phyloP scores from a whole-genome alignment of 176 grass and related monocot species.

The Oropetium thomaeum region DNA sequence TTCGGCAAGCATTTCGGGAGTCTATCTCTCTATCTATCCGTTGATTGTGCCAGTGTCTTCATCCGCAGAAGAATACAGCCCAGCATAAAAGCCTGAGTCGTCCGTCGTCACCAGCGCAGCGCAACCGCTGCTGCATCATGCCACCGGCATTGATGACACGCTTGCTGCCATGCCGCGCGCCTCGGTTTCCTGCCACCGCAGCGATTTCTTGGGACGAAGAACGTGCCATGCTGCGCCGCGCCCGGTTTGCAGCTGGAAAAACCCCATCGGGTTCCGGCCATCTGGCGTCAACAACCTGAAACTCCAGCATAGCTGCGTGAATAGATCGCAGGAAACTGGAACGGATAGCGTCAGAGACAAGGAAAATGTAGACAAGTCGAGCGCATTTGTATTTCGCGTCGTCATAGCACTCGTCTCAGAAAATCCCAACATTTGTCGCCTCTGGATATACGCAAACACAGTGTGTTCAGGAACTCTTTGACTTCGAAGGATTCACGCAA shows the following conservation, averaged over 20 bases:
- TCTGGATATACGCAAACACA: neutral
- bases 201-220: slow-evolving; percentile 54
- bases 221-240: slow-evolving; percentile 29
- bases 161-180: neutral
- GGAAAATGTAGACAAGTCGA: neutral
- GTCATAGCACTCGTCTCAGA: neutral
- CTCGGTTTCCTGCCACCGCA: slow-evolving; percentile 30
- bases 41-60: slow-evolving; percentile 20
- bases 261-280: neutral
- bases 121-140: slow-evolving; percentile 1
- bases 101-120: neutral
- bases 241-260: slow-evolving; percentile 11
- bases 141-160: slow-evolving; percentile 12
- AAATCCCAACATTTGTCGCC: slow-evolving; percentile 4
- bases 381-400: neutral
- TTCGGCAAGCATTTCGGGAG: neutral
- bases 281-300: slow-evolving; percentile 21
- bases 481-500: neutral
- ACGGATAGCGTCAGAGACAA: neutral
- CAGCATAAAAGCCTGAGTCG: slow-evolving; percentile 24
- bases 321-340: neutral
- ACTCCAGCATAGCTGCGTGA: slow-evolving; percentile 2
- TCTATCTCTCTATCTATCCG: neutral
- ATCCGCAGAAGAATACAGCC: slow-evolving; percentile 13
- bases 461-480: neutral